Conservation (phyloP, 345 rosid genomes). For the Anastatica hierochuntica region DNA sequence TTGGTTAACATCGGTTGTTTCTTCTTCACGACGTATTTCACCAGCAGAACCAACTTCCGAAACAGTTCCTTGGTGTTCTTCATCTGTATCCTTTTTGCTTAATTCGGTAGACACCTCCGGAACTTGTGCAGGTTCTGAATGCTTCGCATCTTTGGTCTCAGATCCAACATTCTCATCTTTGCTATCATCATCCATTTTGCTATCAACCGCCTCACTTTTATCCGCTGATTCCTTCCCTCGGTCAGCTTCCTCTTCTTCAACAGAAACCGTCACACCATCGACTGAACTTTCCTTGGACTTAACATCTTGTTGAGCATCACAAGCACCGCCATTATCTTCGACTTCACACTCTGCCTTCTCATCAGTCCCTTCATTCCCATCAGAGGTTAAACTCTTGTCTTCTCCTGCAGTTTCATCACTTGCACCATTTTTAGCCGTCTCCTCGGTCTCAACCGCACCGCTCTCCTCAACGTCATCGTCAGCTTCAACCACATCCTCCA, state of each 20-base stretch:
- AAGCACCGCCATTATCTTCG: not conserved
- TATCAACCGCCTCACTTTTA: not conserved
- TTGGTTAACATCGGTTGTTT: slow-evolving; percentile 18
- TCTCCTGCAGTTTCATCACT: not conserved
- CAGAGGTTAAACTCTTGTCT: not conserved
- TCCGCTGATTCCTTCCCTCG: not conserved
- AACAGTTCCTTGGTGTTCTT: not conserved
- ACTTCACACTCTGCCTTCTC: not conserved
- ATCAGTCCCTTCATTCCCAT: not conserved
- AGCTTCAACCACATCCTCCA: not conserved
- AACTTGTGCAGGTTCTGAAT: not conserved
- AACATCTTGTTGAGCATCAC: not conserved
- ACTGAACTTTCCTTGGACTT: not conserved
- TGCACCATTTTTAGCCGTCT: not conserved
- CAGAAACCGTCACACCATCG: slow-evolving; percentile 3
- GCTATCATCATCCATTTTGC: not conserved
- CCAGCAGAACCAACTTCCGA: slow-evolving; percentile 11
- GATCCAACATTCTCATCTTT: not conserved
- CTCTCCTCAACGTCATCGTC: not conserved
- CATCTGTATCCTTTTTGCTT: not conserved
- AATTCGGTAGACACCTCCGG: not conserved
- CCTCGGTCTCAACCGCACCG: not conserved
- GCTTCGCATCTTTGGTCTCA: not conserved
- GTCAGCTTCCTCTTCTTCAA: not conserved
- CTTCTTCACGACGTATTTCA: slow-evolving; percentile 15